Evolutionary conservation across 2,329 filamentous ascomycete genomes (phyloP).

Genomic region (Nakataea oryzae): DNA sequence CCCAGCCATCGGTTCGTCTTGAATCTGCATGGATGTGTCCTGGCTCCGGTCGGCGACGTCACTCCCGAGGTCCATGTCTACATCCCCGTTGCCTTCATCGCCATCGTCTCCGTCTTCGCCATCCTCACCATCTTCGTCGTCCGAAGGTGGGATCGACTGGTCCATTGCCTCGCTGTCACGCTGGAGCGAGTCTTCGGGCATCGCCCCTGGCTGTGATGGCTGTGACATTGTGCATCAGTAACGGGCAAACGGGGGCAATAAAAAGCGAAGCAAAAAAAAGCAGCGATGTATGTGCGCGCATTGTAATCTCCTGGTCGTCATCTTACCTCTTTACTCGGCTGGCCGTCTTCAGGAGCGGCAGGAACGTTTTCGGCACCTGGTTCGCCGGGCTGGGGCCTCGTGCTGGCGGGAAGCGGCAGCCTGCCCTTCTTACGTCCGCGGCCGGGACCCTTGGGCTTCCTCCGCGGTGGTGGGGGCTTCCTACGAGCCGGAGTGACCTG

Average conservation of each 20-base stretch:
- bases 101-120: background rate
- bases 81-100: background rate
- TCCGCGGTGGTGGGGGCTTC: constrained; percentile 66
- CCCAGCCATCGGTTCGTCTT: background rate
- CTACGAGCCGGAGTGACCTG: constrained; percentile 36
- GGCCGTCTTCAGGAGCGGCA: background rate
- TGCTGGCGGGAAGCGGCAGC: constrained; percentile 25
- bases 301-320: background rate
- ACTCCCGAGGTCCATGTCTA: constrained; percentile 2
- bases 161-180: background rate
- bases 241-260: too few relatives aligned
- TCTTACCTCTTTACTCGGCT: background rate
- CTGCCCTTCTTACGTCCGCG: constrained; percentile 74
- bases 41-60: background rate
- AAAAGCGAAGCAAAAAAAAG: background rate
- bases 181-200: background rate
- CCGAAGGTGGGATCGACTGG: constrained; percentile 1
- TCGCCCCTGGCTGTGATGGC: too few relatives aligned
- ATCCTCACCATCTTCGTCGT: constrained; percentile 3
- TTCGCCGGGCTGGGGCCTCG: background rate
- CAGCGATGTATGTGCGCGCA: background rate
- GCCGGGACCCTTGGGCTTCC: constrained; percentile 69
- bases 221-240: background rate
- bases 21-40: background rate
- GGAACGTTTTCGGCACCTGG: background rate